Evolutionary conservation across 192 early-diverging fungal genomes (phyloP), one percentile per base, ranked within the genome.

Genomic region (Backusella circina): DNA sequence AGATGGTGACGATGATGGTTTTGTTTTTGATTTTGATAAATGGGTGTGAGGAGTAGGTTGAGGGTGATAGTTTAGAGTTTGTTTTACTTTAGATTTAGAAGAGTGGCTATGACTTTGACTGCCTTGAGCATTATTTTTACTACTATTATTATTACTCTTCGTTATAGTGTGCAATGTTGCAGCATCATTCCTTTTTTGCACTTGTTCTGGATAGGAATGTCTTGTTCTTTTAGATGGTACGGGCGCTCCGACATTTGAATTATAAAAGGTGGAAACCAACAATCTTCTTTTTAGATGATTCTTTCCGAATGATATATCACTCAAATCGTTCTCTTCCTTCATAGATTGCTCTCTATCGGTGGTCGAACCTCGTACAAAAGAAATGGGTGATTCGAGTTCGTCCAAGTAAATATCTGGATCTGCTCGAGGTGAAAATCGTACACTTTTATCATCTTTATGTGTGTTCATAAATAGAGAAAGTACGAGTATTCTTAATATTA

Each of bases 371-470:
- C 69, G n/a, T 15, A 70, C 16, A 70, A 47, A 70, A 15, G 69
- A 70, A 28, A 70, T 41, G 4, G 69, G 69, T 21, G 38, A 26
- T 23, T 41, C 26, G 8, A 70, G 39, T n/a, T 70, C 69, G 28
- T 70, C 69, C 28, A 70, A 39, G 41, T 70, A 70, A 47, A 70
- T 70, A 70, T 44, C 69, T 30, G 69, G 33, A 47, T 70, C 69
- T 6, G 26, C 13, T 47, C 69, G 21, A 26, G 69, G 69, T 23
- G 37, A 70, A 41, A 70, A 70, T 16, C 16, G 33, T 67, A n/a
- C 65, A 67, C 8, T 35, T 67, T 67, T 67, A 67, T 67, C 65
- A 67, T 31, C 65, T 67, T 67, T n/a, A 31, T 67, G 18, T n/a
- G 18, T 47, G 5, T n/a, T 35, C 16, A 16, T 9, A 18, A 7